Conservation (phyloP, 495 filamentous ascomycete species). For the Tuber umbilicatum region DNA sequence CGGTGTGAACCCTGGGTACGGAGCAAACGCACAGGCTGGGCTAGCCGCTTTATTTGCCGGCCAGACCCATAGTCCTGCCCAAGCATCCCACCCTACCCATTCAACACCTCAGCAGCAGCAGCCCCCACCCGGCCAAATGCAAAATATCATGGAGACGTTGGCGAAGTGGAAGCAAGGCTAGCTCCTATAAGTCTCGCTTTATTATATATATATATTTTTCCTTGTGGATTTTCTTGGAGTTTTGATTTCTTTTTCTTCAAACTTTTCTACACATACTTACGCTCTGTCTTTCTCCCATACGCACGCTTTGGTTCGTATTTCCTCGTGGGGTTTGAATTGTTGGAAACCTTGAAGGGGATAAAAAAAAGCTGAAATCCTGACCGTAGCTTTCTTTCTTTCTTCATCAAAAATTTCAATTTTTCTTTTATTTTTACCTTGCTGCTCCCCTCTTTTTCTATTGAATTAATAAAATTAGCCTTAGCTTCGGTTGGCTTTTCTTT, state of each 20-base stretch:
- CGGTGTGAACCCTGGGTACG: constrained; percentile 37
- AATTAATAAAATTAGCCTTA: constrained; percentile 46
- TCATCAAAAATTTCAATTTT: background rate
- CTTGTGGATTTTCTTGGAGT: background rate
- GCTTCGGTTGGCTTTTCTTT: background rate
- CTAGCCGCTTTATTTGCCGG: constrained; percentile 36
- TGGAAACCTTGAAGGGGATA: background rate
- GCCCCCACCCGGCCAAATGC: constrained; percentile 43
- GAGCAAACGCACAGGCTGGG: constrained; percentile 21
- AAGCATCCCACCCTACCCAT: constrained; percentile 37
- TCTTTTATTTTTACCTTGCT: background rate
- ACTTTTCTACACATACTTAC: background rate
- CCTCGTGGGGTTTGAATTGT: background rate
- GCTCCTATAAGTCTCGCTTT: background rate
- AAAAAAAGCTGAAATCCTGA: background rate
- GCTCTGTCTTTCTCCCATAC: background rate
- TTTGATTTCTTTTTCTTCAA: background rate
- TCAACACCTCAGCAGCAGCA: constrained; percentile 36
- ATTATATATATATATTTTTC: background rate
- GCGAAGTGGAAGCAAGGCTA: constrained; percentile 48
- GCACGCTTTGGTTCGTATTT: background rate
- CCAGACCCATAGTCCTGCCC: constrained; percentile 41
- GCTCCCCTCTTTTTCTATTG: constrained; percentile 23
- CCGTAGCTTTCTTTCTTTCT: background rate
- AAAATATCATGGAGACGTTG: constrained; percentile 50